Evolutionary conservation across 1,139 yeast species (phyloP).

Genomic region (Entelexis sorbosivorans): DNA sequence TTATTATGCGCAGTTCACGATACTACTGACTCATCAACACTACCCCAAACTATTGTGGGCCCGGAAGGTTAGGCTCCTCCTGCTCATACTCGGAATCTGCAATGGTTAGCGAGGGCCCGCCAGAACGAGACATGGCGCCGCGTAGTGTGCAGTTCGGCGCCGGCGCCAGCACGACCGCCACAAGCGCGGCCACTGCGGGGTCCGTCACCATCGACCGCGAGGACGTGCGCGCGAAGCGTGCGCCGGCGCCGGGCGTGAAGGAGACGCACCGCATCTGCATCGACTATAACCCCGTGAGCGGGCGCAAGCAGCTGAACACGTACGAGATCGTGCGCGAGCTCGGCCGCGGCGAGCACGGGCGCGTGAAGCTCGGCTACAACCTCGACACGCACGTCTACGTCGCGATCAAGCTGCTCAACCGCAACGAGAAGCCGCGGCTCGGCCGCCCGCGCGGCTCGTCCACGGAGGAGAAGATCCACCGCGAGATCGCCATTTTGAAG

Average conservation of each 20-base stretch:
- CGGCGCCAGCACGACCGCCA: constrained; percentile 1
- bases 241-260: constrained; percentile 39
- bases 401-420: constrained; percentile 85
- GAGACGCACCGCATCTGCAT: constrained; percentile 74
- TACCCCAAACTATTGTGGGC: not conserved
- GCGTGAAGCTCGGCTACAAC: constrained; percentile 83
- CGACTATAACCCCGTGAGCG: constrained; percentile 81
- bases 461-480: constrained; percentile 64
- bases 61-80: not conserved
- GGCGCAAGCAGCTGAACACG: constrained; percentile 74
- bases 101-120: constrained; percentile 1
- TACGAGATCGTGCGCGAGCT: constrained; percentile 81
- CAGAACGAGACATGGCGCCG: not conserved
- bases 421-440: constrained; percentile 54
- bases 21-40: constrained; percentile 1
- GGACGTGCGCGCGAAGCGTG: not conserved
- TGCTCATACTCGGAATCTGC: not conserved
- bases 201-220: not conserved
- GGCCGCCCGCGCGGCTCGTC: constrained; percentile 40
- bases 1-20: constrained; percentile 2
- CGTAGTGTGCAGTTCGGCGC: not conserved
- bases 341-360: constrained; percentile 96
- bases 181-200: not conserved
- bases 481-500: constrained; percentile 94
- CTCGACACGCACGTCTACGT: constrained; percentile 59